Percentiles rank a stretch among this genome's conserved stretches.
Conservation (phyloP, 23 red algal species). For the Gracilaria gracilis region DNA sequence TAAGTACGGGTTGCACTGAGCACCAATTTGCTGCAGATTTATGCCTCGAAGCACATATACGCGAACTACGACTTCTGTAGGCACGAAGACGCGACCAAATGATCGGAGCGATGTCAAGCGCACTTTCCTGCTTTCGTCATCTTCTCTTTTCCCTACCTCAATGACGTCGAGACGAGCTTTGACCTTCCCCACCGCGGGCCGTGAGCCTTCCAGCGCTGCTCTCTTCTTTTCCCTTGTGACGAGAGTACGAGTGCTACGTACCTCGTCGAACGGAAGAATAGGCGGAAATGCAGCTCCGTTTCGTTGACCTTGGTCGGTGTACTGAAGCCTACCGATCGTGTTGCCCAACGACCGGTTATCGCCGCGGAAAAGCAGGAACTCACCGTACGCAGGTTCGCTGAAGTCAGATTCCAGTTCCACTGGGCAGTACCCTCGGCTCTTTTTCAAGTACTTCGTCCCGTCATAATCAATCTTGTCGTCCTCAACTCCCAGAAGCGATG, state of each 20-base stretch:
- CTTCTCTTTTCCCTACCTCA: constrained; percentile 69
- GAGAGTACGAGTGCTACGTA: constrained; percentile 24
- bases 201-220: constrained; percentile 69
- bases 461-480: constrained; percentile 78
- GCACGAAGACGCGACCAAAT: constrained; percentile 80
- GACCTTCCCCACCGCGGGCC: constrained; percentile 74
- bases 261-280: constrained; percentile 67
- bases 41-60: constrained; percentile 82
- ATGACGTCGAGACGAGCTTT: constrained; percentile 78
- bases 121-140: constrained; percentile 49
- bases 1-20: constrained; percentile 82
- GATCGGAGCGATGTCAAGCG: constrained; percentile 65
- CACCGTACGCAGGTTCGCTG: constrained; percentile 75
- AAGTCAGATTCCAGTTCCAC: constrained; percentile 87
- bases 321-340: constrained; percentile 50
- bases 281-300: constrained; percentile 46
- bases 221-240: constrained; percentile 55
- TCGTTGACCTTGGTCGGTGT: constrained; percentile 26
- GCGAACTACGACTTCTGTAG: constrained; percentile 83
- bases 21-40: constrained; percentile 76
- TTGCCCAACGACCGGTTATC: constrained; percentile 77
- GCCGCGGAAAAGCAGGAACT: constrained; percentile 87
- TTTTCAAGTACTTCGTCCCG: constrained; percentile 63
- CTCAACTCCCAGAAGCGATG: constrained; percentile 30
- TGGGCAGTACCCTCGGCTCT: constrained; percentile 77